Conservation (phyloP, 1,139 yeast genomes). For the Suhomyces yuchorum region DNA sequence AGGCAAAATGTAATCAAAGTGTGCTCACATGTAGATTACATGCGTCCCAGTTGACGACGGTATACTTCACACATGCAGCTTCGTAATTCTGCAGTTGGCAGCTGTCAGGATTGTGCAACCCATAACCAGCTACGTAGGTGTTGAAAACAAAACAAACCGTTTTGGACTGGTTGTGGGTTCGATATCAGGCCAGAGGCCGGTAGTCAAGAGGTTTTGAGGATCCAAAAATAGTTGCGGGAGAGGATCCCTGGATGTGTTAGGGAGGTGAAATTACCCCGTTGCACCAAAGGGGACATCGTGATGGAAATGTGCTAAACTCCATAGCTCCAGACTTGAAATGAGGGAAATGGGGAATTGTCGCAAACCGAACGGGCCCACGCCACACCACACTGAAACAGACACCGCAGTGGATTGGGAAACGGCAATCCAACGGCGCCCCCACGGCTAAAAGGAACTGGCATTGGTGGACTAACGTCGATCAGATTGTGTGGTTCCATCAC, state of each 20-base stretch:
- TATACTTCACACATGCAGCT: neutral
- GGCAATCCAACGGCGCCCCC: too few relatives aligned
- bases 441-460: too few relatives aligned
- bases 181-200: neutral
- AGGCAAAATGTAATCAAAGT: constrained; percentile 1
- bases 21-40: neutral
- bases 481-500: too few relatives aligned
- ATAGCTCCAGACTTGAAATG: neutral
- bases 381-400: neutral
- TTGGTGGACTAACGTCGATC: too few relatives aligned
- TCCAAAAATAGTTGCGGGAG: neutral
- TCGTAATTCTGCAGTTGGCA: neutral
- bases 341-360: neutral
- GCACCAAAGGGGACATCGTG: too few relatives aligned
- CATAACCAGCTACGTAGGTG: neutral
- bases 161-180: neutral
- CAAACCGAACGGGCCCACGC: neutral
- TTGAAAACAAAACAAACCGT: neutral
- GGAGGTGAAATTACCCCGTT: neutral
- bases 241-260: neutral
- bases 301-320: too few relatives aligned
- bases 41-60: neutral
- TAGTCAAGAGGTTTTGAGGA: neutral
- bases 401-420: too few relatives aligned
- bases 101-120: neutral